Evolutionary conservation across 345 rosid species (phyloP).

Genomic region (Chamaenerion angustifolium): DNA sequence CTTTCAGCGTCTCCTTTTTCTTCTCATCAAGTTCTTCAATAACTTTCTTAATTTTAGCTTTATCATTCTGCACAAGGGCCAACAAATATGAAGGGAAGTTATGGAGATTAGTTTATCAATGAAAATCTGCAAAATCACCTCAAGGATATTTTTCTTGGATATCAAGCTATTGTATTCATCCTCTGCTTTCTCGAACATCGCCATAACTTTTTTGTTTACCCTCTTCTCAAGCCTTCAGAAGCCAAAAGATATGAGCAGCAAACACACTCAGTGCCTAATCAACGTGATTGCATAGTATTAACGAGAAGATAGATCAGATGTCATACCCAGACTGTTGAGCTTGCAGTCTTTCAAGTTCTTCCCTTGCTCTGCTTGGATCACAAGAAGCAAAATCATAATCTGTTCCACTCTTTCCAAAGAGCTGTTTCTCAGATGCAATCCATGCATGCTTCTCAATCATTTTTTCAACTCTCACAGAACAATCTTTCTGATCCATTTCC

Average conservation of each 20-base stretch:
- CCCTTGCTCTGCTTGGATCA: slow-evolving; percentile 65
- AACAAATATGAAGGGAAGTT: slow-evolving; percentile 6
- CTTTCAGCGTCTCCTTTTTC: slow-evolving; percentile 82
- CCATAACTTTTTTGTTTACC: slow-evolving; percentile 97
- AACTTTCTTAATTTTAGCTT: slow-evolving; percentile 80
- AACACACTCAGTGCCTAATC: not conserved
- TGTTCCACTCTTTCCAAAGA: slow-evolving; percentile 88
- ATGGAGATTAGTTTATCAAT: slow-evolving; percentile 4
- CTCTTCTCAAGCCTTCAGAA: slow-evolving; percentile 69
- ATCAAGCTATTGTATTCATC: slow-evolving; percentile 82
- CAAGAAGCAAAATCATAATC: slow-evolving; percentile 80
- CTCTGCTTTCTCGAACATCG: slow-evolving; percentile 98
- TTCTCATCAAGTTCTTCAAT: slow-evolving; percentile 97
- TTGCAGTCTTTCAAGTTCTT: slow-evolving; percentile 72
- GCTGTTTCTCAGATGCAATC: slow-evolving; percentile 86
- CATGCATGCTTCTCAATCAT: slow-evolving; percentile 90
- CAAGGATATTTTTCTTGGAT: slow-evolving; percentile 77
- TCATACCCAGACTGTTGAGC: slow-evolving; percentile 75
- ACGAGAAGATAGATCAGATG: slow-evolving; percentile 2
- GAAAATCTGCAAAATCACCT: slow-evolving; percentile 37
- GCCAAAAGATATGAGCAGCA: slow-evolving; percentile 5
- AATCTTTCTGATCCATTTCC: slow-evolving; percentile 87
- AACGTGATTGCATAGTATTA: not conserved
- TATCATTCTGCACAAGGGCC: slow-evolving; percentile 45
- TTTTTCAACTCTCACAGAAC: slow-evolving; percentile 67